These are phyloP conservation scores for Hemileia vastatrix DNA, from an alignment of 1,284 basidiomycete species.

Conservation along the genomic window DNA sequence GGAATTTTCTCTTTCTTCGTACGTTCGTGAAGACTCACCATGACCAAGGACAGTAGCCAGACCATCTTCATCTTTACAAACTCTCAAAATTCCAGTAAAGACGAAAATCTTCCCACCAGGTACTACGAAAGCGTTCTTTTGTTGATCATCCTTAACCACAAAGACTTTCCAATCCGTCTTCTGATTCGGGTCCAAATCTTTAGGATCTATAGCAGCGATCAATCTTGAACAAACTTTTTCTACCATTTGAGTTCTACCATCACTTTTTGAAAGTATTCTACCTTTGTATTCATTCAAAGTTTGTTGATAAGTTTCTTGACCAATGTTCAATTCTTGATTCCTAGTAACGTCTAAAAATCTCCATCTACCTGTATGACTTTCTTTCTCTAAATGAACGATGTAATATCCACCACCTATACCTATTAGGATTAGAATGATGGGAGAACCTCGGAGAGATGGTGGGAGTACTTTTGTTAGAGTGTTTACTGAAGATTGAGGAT, in stretches of 20 bases:
- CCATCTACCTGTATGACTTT: conserved; percentile 38
- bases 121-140: conserved; percentile 40
- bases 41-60: conserved; percentile 42
- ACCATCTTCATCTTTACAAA: conserved; percentile 34
- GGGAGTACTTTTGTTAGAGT: no score
- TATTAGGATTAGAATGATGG: conserved; percentile 24
- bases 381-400: conserved; percentile 37
- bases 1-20: no score
- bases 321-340: no score
- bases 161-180: conserved; percentile 20
- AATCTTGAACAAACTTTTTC: not conserved
- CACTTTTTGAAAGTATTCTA: conserved; percentile 32
- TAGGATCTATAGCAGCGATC: no score
- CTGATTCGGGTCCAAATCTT: no score
- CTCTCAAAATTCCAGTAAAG: conserved; percentile 19
- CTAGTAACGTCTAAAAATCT: no score
- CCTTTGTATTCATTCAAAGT: conserved; percentile 36
- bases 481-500: no score
- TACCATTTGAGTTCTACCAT: not conserved
- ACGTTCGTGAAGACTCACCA: no score
- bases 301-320: no score
- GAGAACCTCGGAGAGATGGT: no score
- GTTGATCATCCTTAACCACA: conserved; percentile 22
- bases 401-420: conserved; percentile 37
- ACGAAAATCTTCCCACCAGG: conserved; percentile 37